Percentiles rank a stretch among this genome's conserved stretches.
These are phyloP conservation scores for Pseudopithomyces chartarum DNA, from an alignment of 2,329 filamentous ascomycete species.

Conservation along the genomic window DNA sequence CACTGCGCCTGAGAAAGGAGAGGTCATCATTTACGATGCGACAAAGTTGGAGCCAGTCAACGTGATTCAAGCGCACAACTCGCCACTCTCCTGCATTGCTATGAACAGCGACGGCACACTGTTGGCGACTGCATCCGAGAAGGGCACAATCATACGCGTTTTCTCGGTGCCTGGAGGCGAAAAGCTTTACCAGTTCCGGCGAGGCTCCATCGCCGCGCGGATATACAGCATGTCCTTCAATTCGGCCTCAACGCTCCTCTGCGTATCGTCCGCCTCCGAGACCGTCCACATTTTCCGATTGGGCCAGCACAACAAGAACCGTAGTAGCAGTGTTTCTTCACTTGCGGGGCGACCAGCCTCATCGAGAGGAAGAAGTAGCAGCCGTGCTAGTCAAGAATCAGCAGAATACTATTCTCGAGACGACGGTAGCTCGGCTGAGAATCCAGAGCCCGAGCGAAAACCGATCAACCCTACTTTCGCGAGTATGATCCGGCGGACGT, in stretches of 20 bases:
- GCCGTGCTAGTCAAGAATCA: slow-evolving; percentile 46
- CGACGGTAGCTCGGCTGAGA: slow-evolving; percentile 37
- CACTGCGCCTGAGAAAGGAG: slow-evolving; percentile 82
- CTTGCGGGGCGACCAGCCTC: slow-evolving; percentile 25
- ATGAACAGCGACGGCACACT: slow-evolving; percentile 92
- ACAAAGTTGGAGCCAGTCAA: slow-evolving; percentile 89
- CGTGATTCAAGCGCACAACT: slow-evolving; percentile 92
- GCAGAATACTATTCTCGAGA: slow-evolving; percentile 46
- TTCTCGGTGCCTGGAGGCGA: slow-evolving; percentile 90
- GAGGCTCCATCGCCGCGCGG: slow-evolving; percentile 91
- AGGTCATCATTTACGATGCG: slow-evolving; percentile 92
- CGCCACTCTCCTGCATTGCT: slow-evolving; percentile 86
- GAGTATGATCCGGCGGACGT: slow-evolving; percentile 90
- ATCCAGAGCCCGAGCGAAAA: slow-evolving; percentile 40
- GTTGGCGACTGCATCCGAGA: slow-evolving; percentile 93
- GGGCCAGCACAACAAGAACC: slow-evolving; percentile 35
- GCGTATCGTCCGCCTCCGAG: slow-evolving; percentile 93
- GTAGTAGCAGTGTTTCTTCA: slow-evolving; percentile 42
- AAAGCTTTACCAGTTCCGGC: slow-evolving; percentile 94
- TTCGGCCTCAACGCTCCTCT: slow-evolving; percentile 86
- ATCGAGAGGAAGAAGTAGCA: slow-evolving; percentile 49
- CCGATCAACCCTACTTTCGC: slow-evolving; percentile 75
- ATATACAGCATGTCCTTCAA: slow-evolving; percentile 99
- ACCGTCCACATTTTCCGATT: slow-evolving; percentile 97
- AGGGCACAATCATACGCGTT: slow-evolving; percentile 94